A percentile compares a stretch with the other conserved stretches of the same genome.
These are phyloP conservation scores for Paecilomyces fulvus DNA, from an alignment of 2,329 filamentous ascomycete genomes.

Conservation along the genomic window DNA sequence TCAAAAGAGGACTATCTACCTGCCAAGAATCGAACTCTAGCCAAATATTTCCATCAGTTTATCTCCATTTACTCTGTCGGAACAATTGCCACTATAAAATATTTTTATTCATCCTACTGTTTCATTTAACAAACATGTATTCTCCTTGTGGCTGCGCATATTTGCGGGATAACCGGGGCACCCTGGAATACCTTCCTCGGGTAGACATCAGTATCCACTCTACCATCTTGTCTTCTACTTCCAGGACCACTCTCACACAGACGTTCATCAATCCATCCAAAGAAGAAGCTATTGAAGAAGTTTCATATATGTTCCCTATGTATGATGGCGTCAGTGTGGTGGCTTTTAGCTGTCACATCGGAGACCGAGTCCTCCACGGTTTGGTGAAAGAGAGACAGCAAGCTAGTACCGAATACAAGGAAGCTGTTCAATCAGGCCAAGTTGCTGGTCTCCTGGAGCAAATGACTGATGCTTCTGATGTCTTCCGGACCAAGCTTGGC, in stretches of 20 bases:
- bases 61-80: background rate
- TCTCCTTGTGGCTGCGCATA: conserved; percentile 6
- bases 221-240: conserved; percentile 50
- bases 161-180: background rate
- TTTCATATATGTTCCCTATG: conserved; percentile 61
- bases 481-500: conserved; percentile 60
- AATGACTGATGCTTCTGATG: conserved; percentile 50
- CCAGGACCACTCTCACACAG: conserved; percentile 46
- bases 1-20: background rate
- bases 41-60: background rate
- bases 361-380: conserved; percentile 47
- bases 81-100: background rate
- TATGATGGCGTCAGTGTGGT: conserved; percentile 66
- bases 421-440: conserved; percentile 51
- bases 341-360: conserved; percentile 57
- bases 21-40: background rate
- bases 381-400: conserved; percentile 58
- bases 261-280: conserved; percentile 53
- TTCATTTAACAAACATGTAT: background rate
- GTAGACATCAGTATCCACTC: conserved; percentile 50
- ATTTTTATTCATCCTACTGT: background rate
- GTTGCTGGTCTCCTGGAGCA: conserved; percentile 60
- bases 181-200: conserved; percentile 48
- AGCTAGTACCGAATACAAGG: conserved; percentile 52
- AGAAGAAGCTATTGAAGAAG: conserved; percentile 41